phyloP scores from a whole-genome alignment of 2,329 filamentous ascomycete genomes.

The Cordyceps cicadae region DNA sequence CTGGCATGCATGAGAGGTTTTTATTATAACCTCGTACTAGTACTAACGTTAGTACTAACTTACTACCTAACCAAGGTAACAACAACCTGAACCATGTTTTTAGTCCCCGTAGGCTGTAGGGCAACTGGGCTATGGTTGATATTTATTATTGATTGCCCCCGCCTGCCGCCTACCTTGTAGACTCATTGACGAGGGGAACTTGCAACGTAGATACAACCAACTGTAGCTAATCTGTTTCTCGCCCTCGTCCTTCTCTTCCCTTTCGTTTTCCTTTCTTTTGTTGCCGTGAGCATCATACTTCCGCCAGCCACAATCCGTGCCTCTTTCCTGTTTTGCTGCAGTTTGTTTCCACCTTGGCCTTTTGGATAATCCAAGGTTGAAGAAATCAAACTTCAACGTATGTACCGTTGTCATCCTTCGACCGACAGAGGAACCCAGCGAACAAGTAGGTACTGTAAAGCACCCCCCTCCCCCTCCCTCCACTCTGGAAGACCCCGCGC shows the following conservation, averaged over 20 bases:
- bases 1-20: too few species aligned
- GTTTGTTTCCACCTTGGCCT: background rate
- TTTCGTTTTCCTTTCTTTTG: background rate
- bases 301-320: background rate
- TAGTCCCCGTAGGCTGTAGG: too few species aligned
- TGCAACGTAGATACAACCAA: background rate
- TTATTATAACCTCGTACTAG: too few species aligned
- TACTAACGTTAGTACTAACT: too few species aligned
- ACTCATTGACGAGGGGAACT: too few species aligned
- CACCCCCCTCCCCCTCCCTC: too few species aligned
- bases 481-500: background rate
- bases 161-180: too few species aligned
- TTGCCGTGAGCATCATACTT: background rate
- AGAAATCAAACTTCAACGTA: background rate
- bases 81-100: too few species aligned
- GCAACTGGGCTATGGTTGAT: too few species aligned
- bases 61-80: too few species aligned
- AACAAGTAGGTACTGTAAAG: background rate
- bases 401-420: background rate
- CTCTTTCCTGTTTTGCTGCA: background rate
- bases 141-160: too few species aligned
- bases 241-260: background rate
- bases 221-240: background rate
- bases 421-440: background rate
- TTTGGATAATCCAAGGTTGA: background rate